Base-by-base conservation (phyloP, 257 asterid genomes). In the Solanum lignicaule region DNA sequence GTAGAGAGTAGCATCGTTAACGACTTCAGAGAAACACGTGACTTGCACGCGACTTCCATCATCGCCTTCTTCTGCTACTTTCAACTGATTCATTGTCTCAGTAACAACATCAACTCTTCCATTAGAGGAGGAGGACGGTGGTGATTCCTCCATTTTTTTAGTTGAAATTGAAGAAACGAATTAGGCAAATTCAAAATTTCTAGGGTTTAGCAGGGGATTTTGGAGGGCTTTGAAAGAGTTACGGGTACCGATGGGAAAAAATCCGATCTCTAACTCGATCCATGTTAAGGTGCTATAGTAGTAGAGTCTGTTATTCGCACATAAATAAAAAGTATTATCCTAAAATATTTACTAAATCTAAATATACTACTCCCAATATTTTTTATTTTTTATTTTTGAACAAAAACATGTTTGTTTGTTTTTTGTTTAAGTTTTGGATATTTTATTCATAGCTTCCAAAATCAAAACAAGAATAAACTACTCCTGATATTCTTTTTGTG, bases 1-100 rank as follows among this genome's bases (percentile, higher is more conserved):
- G 90, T 96, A 94, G 88, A 95, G 94, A 76, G 91, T 74, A 21
- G 87, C 93, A 72, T 92, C 94, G 41, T 97, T 97, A 4, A 94
- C 92, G 62, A 92, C 79, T 72, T 97, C 93, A 29, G 99, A 93
- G 87, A 95, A 95, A 90, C 93, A 92, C 25, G 96, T 93, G 93
- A 97, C 85, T 85, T 97, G 92, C 69, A 93, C 87, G 48, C 90
- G 90, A 84, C 88, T 88, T 36, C 39, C 93, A 35, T 81, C 87
- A 15, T 79, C 71, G 46, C 25, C 86, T 6, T 66, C 87, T 39
- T 91, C 88, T 46, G 79, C 76, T 35, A 87, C 78, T 83, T 83
- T 87, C 86, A 89, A 86, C 55, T 87, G 89, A 43, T 87, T 89
- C 87, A 81, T 82, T 32, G 43, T 87, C 39, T 73, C 55, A 35